Percentiles rank a stretch among this genome's conserved stretches.
phyloP scores from a whole-genome alignment of 257 asterid genomes.

The Scutellaria barbata region DNA sequence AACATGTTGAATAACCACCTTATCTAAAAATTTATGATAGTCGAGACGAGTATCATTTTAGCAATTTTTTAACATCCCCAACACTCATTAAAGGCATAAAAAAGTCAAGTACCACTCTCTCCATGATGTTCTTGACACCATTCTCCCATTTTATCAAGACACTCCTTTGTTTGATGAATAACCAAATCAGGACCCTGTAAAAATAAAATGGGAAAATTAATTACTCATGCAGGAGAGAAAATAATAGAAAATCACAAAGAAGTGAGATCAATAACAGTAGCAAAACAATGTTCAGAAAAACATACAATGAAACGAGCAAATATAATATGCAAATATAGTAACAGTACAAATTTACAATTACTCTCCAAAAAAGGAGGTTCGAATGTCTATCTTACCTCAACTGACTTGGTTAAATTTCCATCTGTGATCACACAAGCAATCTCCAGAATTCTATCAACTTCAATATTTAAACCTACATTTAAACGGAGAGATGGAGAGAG shows the following conservation, averaged over 20 bases:
- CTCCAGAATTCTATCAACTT: slow-evolving; percentile 85
- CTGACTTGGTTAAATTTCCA: slow-evolving; percentile 73
- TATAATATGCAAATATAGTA: slow-evolving; percentile 30
- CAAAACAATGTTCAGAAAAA: slow-evolving; percentile 25
- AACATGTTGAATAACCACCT: background rate
- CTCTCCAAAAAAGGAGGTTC: background rate
- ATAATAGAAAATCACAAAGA: slow-evolving; percentile 19
- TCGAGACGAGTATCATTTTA: background rate
- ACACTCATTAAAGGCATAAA: slow-evolving; percentile 19
- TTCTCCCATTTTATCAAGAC: slow-evolving; percentile 88
- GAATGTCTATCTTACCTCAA: slow-evolving; percentile 59
- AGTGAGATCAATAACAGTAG: slow-evolving; percentile 16
- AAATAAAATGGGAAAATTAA: slow-evolving; percentile 30
- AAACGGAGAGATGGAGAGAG: slow-evolving; percentile 24
- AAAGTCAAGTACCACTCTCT: slow-evolving; percentile 71
- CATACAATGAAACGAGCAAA: slow-evolving; percentile 27
- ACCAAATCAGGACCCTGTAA: slow-evolving; percentile 90
- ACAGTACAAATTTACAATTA: slow-evolving; percentile 7
- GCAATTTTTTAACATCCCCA: background rate
- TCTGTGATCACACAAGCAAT: slow-evolving; percentile 95
- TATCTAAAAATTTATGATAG: background rate
- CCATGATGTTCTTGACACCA: slow-evolving; percentile 96
- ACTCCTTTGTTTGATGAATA: slow-evolving; percentile 81
- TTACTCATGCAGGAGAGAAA: slow-evolving; percentile 30
- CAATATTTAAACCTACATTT: slow-evolving; percentile 81